Base-by-base conservation (phyloP, 495 filamentous ascomycete species). In the Alectoria sarmentosa region DNA sequence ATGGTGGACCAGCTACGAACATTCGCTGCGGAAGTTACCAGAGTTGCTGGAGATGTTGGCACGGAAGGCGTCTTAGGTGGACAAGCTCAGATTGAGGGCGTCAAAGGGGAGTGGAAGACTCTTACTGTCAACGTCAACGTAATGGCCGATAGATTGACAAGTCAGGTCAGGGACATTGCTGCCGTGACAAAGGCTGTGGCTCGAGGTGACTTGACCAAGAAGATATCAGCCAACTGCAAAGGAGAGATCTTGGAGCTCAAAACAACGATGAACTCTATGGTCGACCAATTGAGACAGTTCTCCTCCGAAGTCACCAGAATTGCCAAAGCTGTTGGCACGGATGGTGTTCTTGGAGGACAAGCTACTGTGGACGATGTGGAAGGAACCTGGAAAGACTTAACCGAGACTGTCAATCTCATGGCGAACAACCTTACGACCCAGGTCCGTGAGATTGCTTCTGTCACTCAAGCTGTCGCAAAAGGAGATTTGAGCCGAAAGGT, bases 1-100 rank as follows among this genome's bases (percentile, higher is more conserved):
- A 98, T 98, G 94, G 95, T 99, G 72, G 93, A 96, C 70, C 94
- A 99, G 77, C 80, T 99, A 58, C 87, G 92, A 63, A 96, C 92
- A 15, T 99, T 99, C 77, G 94, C 94, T 52, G 93, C 91, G 21
- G 93, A 99, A 79, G 94, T 99, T 64, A 98, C 92, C 19, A 88
- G 91, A 67, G 95, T 99, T 15, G 92, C 95, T 61, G 85, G 93
- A 74, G 95, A 98, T 77, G 95, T 98, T 73, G 94, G 94, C 60
- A 96, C 92, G 32, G 93, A 98, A 78, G 94, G 94, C 80, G 91
- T 96, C 55, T 84, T 99, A 23, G 94, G 94, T 67, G 94, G 95
- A 36, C 94, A 99, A 75, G 94, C 94, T 66, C 90, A 96, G 71
- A 96, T 99, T 56, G 89, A 90, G 75, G 91, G 92, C 11, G 86